phyloP scores from a whole-genome alignment of 2,329 filamentous ascomycete species.

The Thelonectria rubi region DNA sequence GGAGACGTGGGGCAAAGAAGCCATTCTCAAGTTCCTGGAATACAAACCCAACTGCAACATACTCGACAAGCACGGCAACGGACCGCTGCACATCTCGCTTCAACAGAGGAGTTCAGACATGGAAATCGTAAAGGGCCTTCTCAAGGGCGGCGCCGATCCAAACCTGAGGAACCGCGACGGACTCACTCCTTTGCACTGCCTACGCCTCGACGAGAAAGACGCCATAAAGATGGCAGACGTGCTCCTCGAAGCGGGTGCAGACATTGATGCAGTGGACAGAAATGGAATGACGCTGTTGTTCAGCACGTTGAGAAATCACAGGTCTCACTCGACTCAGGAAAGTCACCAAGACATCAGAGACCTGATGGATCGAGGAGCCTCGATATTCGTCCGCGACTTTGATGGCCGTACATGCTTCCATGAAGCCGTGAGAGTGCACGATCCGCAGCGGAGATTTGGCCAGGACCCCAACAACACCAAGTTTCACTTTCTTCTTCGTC shows the following conservation, averaged over 20 bases:
- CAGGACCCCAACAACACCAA: neutral
- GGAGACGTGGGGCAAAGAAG: neutral
- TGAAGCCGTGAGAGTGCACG: constrained; percentile 10
- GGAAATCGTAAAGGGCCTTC: constrained; percentile 20
- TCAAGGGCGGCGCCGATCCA: constrained; percentile 35
- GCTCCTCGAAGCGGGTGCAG: constrained; percentile 33
- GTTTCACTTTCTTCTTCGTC: constrained; percentile 18
- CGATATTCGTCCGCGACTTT: constrained; percentile 20
- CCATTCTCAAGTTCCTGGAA: constrained; percentile 22
- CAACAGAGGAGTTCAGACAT: neutral
- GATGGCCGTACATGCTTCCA: constrained; percentile 33
- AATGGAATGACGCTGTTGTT: constrained; percentile 33
- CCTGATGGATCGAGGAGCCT: constrained; percentile 31
- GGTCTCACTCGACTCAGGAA: neutral
- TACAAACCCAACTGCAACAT: constrained; percentile 32
- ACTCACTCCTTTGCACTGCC: constrained; percentile 11
- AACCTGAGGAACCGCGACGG: constrained; percentile 22
- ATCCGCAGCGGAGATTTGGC: neutral
- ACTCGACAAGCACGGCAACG: constrained; percentile 35
- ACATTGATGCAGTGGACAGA: constrained; percentile 33
- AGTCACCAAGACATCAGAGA: constrained; percentile 16
- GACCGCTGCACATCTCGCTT: constrained; percentile 30
- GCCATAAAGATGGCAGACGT: neutral
- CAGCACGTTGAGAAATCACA: neutral
- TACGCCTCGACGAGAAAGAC: neutral